These are phyloP conservation scores for Neofusicoccum ribis DNA, from an alignment of 2,329 filamentous ascomycete genomes.

Conservation along the genomic window DNA sequence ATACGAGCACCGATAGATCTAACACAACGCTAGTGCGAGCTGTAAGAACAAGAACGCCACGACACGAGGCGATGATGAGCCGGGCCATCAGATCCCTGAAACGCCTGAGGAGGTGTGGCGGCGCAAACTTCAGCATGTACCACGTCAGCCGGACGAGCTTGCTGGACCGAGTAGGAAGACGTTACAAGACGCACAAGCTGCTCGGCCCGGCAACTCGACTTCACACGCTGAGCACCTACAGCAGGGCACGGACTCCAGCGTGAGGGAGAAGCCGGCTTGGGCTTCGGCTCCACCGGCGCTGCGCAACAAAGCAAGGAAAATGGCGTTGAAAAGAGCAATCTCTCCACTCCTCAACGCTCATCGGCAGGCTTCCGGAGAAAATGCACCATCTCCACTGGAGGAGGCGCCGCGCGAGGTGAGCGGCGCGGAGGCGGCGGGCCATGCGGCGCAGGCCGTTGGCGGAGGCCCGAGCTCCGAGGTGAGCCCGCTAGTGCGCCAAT, in stretches of 20 bases:
- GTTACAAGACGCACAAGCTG: background rate
- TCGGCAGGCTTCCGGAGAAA: too few relatives aligned
- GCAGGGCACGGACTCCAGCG: background rate
- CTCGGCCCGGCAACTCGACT: background rate
- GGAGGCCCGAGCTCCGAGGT: conserved; percentile 6
- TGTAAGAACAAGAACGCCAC: background rate
- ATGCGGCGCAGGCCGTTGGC: background rate
- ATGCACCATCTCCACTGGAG: too few relatives aligned
- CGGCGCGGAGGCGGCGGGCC: background rate
- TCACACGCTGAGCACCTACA: background rate
- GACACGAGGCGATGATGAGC: background rate
- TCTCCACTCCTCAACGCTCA: too few relatives aligned
- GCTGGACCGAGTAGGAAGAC: background rate
- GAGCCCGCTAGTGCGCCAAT: background rate
- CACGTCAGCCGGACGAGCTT: background rate
- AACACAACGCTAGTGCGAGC: background rate
- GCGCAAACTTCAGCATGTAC: background rate
- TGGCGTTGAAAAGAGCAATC: too few relatives aligned
- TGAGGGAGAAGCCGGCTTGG: background rate
- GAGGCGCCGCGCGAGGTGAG: background rate
- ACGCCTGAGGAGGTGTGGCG: conserved; percentile 4
- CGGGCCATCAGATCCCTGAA: background rate
- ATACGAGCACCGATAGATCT: background rate
- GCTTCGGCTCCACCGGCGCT: background rate
- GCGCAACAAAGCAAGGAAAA: background rate